Evolutionary conservation across 2,329 filamentous ascomycete genomes (phyloP), one percentile per base, ranked within the genome.

Genomic region (Pyrenochaeta sp.): DNA sequence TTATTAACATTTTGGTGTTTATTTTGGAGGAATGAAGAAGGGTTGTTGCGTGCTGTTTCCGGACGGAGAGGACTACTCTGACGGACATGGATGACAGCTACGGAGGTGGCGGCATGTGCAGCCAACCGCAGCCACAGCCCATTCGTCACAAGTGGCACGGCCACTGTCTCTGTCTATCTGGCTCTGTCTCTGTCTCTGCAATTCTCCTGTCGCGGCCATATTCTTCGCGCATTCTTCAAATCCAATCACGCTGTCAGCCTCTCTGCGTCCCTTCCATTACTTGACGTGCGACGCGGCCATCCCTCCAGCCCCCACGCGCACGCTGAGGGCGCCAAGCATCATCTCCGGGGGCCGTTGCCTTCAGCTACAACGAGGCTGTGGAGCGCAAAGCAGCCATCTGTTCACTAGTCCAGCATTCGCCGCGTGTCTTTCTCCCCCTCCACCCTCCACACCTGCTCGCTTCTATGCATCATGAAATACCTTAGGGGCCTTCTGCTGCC

Each of bases 401-500:
- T 70, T 61, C 55, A 55, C 48, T 57, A 56, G 50, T 37, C 44
- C 43, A n/a, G n/a, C n/a, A n/a, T n/a, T n/a, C n/a, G n/a, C n/a
- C n/a, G n/a, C 48, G 23, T 54, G 48, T 50, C 44, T 42, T 18
- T 44, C 42, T 39, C 55, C 35, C 36, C 44, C 50, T 24, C 40
- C 51, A 43, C 44, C 53, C 48, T 50, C 34, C 40, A 47, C 47
- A 36, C 34, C 51, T 38, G 11, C 18, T 42, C 52, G 55, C 52
- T 57, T 63, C 55, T 61, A 71, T 71, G 67, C 68, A 68, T 63
- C 51, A 72, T 72, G 69, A 65, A 65, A 62, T 60, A 58, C 56
- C 55, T 61, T 55, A 64, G 61, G 67, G 63, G 68, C 67, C 62
- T 71, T 49, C 69, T 80, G 62, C 67, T 80, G 65, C 70, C 77